Evolutionary conservation across 495 filamentous ascomycete genomes (phyloP).

Genomic region (Cercophora scortea): DNA sequence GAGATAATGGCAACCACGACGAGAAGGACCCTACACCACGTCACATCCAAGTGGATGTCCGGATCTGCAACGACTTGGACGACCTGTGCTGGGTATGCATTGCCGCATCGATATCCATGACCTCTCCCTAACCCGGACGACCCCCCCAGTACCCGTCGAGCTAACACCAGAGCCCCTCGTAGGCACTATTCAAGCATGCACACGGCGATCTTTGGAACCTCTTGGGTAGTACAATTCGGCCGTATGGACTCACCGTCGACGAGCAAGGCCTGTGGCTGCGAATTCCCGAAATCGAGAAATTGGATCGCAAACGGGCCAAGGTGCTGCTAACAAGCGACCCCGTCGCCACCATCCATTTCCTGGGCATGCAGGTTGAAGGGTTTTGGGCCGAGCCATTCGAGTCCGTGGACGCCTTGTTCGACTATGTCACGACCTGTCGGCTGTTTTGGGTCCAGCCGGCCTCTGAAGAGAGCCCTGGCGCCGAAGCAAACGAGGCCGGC

Average conservation of each 20-base stretch:
- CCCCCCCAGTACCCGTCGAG: neutral
- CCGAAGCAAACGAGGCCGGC: slow-evolving; percentile 4
- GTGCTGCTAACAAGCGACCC: slow-evolving; percentile 51
- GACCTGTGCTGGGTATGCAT: slow-evolving; percentile 44
- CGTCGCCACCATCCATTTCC: slow-evolving; percentile 43
- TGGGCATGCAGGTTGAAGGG: slow-evolving; percentile 41
- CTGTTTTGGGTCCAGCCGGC: slow-evolving; percentile 38
- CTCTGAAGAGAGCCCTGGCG: slow-evolving; percentile 2
- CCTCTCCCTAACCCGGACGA: neutral
- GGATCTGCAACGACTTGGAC: slow-evolving; percentile 33
- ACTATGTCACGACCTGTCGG: slow-evolving; percentile 43
- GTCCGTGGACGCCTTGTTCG: slow-evolving; percentile 46
- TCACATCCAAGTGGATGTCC: slow-evolving; percentile 59
- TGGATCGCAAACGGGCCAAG: slow-evolving; percentile 45
- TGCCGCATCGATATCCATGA: neutral
- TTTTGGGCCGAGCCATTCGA: slow-evolving; percentile 40
- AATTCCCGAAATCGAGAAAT: slow-evolving; percentile 52
- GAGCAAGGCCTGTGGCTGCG: slow-evolving; percentile 51
- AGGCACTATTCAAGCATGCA: slow-evolving; percentile 48
- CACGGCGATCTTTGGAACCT: slow-evolving; percentile 64
- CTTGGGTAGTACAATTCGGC: slow-evolving; percentile 51
- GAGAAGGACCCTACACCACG: slow-evolving; percentile 10
- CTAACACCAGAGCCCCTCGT: neutral
- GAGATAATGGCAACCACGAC: slow-evolving; percentile 2
- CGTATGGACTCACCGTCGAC: slow-evolving; percentile 55